Base-by-base conservation (phyloP, 148 eudicot species). In the Diospyros kaki region DNA sequence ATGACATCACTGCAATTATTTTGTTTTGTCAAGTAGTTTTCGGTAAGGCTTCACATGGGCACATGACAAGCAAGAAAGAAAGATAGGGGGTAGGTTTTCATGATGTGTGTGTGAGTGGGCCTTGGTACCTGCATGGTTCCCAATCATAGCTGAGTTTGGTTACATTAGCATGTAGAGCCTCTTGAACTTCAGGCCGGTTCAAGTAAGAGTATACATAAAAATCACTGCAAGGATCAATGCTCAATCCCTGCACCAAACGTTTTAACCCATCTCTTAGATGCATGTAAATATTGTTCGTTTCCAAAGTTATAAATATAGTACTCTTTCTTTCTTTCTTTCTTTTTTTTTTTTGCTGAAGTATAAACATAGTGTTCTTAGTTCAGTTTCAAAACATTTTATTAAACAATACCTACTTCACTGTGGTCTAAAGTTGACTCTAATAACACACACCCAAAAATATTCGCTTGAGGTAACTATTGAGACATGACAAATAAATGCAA, bases 151-250 rank as follows among this genome's bases (percentile, higher is more conserved):
- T 54, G 10, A 87, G 72, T 2, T 84, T 86, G 52, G 93, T 91
- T 9, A 89, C 83, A 75, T 91, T 89, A 56, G 93, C 93, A 82
- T 91, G 97, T 40, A 91, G 80, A 43, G 97, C 93, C 77, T 86
- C 62, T 74, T 91, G 97, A 41, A 91, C 93, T 5, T 86, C 88
- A 12, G 85, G 89, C 0, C 73, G 51, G 59, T 91, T 91, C 78
- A 91, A 18, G 61, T 91, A 91, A 40, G 90, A 86, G 67, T 62
- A 6, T 44, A 83, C 88, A 66, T 89, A 91, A 73, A 63, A 44
- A 10, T 87, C 93, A 69, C 84, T 82, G 69, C 97, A 91, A 3
- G 97, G 93, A 72, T 89, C 90, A 55, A 84, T 58, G n/a, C 11
- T 54, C n/a, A 42, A 17, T 6, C 42, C 58, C 96, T 87, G 84